These are phyloP conservation scores for Pythium sukuiense DNA, from an alignment of 352 stramenopile genomes.

Conservation along the genomic window DNA sequence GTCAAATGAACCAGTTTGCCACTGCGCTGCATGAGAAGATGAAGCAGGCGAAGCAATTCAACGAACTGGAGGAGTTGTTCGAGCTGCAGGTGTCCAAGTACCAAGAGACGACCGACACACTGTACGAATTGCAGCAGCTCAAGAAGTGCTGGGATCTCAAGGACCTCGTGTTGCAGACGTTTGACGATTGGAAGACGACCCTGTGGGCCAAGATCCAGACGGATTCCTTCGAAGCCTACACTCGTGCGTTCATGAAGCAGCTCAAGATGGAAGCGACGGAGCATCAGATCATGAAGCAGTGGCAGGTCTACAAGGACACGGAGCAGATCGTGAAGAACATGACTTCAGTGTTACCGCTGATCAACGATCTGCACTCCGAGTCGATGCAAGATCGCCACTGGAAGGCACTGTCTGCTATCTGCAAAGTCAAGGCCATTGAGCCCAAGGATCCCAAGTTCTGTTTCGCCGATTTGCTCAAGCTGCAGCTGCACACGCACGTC, in stretches of 20 bases:
- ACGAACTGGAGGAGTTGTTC: conserved; percentile 86
- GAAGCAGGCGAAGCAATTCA: conserved; percentile 81
- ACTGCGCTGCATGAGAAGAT: conserved; percentile 73
- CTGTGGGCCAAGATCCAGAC: conserved; percentile 83
- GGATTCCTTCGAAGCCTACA: conserved; percentile 75
- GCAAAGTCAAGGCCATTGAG: conserved; percentile 86
- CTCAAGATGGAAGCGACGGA: conserved; percentile 81
- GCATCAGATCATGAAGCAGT: conserved; percentile 84
- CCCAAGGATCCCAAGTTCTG: conserved; percentile 82
- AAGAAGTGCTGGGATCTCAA: conserved; percentile 90
- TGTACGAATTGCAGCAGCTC: conserved; percentile 85
- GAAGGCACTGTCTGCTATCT: conserved; percentile 84
- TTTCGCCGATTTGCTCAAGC: conserved; percentile 82
- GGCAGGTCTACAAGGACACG: conserved; percentile 88
- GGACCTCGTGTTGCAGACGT: conserved; percentile 75
- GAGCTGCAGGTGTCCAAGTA: conserved; percentile 88
- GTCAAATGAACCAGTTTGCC: conserved; percentile 80
- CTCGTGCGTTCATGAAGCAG: conserved; percentile 83
- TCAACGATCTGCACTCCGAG: conserved; percentile 95
- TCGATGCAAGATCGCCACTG: conserved; percentile 95
- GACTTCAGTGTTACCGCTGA: conserved; percentile 82
- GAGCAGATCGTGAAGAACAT: conserved; percentile 89
- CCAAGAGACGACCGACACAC: conserved; percentile 86
- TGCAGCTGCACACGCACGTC: conserved; percentile 80
- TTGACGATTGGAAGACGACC: conserved; percentile 86